Evolutionary conservation across 148 eudicot species (phyloP).

Genomic region (Camellia sinensis): DNA sequence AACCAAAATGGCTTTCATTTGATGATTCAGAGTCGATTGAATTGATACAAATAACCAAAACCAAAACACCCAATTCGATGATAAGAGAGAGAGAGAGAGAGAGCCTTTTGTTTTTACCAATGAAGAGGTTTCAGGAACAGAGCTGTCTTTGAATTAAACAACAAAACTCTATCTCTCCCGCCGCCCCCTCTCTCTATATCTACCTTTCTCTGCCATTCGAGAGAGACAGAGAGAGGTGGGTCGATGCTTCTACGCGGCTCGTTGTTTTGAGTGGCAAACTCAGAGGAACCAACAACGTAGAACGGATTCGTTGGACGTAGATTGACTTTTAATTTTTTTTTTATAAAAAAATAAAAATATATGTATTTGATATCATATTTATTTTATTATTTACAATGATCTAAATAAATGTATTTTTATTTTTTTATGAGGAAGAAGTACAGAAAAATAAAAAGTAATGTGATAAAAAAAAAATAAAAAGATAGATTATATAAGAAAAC

Average conservation of each 20-base stretch:
- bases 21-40: conserved; percentile 2
- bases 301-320: too few relatives aligned
- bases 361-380: too few relatives aligned
- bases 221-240: not conserved
- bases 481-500: too few relatives aligned
- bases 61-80: not conserved
- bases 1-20: not conserved
- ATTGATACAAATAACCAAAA: not conserved
- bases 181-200: not conserved
- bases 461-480: too few relatives aligned
- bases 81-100: not conserved
- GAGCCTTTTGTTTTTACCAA: not conserved
- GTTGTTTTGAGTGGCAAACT: not conserved
- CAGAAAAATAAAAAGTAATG: too few relatives aligned
- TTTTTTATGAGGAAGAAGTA: too few relatives aligned
- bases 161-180: not conserved
- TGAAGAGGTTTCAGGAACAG: not conserved
- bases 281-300: not conserved
- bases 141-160: not conserved
- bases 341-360: too few relatives aligned
- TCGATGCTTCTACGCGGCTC: not conserved
- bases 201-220: not conserved
- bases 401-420: too few relatives aligned
- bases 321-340: too few relatives aligned
- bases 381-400: too few relatives aligned